Conservation (phyloP, 2,329 filamentous ascomycete genomes). For the Mollisia scopiformis region DNA sequence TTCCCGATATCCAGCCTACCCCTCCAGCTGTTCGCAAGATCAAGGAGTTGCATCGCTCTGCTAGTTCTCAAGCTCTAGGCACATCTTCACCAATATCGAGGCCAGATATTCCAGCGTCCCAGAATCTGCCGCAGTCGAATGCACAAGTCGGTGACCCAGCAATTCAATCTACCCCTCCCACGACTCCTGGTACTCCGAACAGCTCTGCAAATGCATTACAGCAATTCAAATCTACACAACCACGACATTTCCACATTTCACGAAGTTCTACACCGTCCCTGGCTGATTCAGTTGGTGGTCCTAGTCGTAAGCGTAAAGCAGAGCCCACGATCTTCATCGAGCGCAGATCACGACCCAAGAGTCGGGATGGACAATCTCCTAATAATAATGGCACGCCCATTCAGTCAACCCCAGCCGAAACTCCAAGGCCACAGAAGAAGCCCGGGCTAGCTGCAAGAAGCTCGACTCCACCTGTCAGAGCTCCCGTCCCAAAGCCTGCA, state of each 20-base stretch:
- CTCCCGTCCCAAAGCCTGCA: slow-evolving; percentile 16
- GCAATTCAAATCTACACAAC: slow-evolving; percentile 32
- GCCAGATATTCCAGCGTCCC: background rate
- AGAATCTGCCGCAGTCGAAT: background rate
- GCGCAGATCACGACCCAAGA: slow-evolving; percentile 43
- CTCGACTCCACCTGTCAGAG: slow-evolving; percentile 11
- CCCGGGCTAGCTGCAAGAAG: slow-evolving; percentile 28
- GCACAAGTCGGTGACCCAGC: background rate
- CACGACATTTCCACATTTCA: slow-evolving; percentile 60
- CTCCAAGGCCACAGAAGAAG: slow-evolving; percentile 28
- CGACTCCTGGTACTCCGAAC: background rate
- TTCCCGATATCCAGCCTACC: slow-evolving; percentile 5
- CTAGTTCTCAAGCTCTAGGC: slow-evolving; percentile 13
- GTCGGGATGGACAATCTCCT: slow-evolving; percentile 2
- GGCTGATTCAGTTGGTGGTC: background rate
- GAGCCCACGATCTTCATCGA: slow-evolving; percentile 57
- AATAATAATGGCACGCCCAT: background rate
- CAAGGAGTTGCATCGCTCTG: slow-evolving; percentile 22
- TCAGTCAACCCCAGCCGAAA: background rate
- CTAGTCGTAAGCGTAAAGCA: slow-evolving; percentile 24
- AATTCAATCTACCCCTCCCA: background rate
- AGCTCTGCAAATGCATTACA: background rate
- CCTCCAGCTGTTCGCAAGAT: slow-evolving; percentile 21
- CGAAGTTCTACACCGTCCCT: slow-evolving; percentile 40
- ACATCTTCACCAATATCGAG: background rate